phyloP scores from a whole-genome alignment of 2,329 filamentous ascomycete genomes.

The Pestalotiopsis fici region DNA sequence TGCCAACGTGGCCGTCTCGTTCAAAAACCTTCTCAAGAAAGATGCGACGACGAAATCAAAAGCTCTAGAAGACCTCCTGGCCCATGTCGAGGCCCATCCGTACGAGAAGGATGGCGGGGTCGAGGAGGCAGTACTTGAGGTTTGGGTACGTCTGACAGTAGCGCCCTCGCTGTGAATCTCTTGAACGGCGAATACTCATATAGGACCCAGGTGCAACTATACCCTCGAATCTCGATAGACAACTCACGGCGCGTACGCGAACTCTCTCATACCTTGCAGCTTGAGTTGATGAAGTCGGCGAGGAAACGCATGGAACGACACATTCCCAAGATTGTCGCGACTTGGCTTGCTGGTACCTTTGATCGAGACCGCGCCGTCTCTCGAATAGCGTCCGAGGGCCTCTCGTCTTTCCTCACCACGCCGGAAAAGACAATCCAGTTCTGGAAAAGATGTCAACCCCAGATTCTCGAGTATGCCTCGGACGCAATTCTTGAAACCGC shows the following conservation, averaged over 20 bases:
- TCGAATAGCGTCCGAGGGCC: slow-evolving; percentile 74
- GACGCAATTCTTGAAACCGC: slow-evolving; percentile 80
- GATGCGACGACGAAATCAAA: slow-evolving; percentile 90
- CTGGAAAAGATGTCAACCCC: slow-evolving; percentile 78
- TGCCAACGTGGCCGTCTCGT: slow-evolving; percentile 80
- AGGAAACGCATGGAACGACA: slow-evolving; percentile 84
- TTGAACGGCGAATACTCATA: slow-evolving; percentile 15
- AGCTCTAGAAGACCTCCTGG: slow-evolving; percentile 81
- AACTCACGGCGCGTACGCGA: slow-evolving; percentile 86
- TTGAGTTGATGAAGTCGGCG: slow-evolving; percentile 58
- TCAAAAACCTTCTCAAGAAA: slow-evolving; percentile 92
- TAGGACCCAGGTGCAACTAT: slow-evolving; percentile 70
- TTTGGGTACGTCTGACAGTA: slow-evolving; percentile 64
- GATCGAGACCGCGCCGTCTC: slow-evolving; percentile 80
- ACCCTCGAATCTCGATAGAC: slow-evolving; percentile 88
- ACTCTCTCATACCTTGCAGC: slow-evolving; percentile 75
- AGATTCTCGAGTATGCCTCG: slow-evolving; percentile 80
- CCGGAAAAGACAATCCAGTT: slow-evolving; percentile 77
- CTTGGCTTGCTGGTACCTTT: slow-evolving; percentile 90
- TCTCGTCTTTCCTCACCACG: slow-evolving; percentile 74
- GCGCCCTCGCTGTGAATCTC: neutral
- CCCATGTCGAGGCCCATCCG: slow-evolving; percentile 58
- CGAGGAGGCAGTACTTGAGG: slow-evolving; percentile 82
- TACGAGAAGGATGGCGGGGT: slow-evolving; percentile 60
- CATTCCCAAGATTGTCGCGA: slow-evolving; percentile 75